phyloP scores from a whole-genome alignment of 805 yeast species.

The Wickerhamomyces hampshirensis region DNA sequence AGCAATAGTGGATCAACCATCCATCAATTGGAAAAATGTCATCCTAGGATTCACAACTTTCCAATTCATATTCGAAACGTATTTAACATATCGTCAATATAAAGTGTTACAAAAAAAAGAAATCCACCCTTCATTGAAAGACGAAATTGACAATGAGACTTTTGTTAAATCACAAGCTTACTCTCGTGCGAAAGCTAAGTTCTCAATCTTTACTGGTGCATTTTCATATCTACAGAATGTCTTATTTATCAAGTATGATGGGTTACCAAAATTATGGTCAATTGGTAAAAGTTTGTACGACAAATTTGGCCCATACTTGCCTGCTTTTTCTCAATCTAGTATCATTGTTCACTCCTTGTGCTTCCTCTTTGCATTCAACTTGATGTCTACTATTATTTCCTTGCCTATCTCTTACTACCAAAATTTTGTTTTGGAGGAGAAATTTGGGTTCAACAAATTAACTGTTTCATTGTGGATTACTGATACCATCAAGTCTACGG shows the following conservation, averaged over 20 bases:
- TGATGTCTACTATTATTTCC: slow-evolving; percentile 46
- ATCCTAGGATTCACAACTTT: slow-evolving; percentile 71
- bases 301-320: slow-evolving; percentile 22
- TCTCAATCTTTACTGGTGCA: slow-evolving; percentile 52
- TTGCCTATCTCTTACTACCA: slow-evolving; percentile 72
- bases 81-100: slow-evolving; percentile 74
- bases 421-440: slow-evolving; percentile 86
- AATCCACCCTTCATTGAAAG: slow-evolving; percentile 67
- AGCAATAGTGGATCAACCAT: slow-evolving; percentile 56
- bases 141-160: slow-evolving; percentile 66
- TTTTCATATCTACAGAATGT: slow-evolving; percentile 52
- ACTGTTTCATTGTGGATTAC: slow-evolving; percentile 67
- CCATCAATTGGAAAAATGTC: slow-evolving; percentile 74
- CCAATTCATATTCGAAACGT: slow-evolving; percentile 70
- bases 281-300: slow-evolving; percentile 36
- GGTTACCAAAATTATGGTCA: slow-evolving; percentile 62
- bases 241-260: slow-evolving; percentile 51
- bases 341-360: slow-evolving; percentile 68
- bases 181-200: slow-evolving; percentile 71
- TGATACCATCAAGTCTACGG: slow-evolving; percentile 61
- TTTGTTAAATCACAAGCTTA: slow-evolving; percentile 74
- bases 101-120: slow-evolving; percentile 48
- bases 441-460: slow-evolving; percentile 87
- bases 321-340: slow-evolving; percentile 40
- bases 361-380: slow-evolving; percentile 48